phyloP scores from a whole-genome alignment of 495 filamentous ascomycete species.

The Pseudomonodictys pantanalensis region DNA sequence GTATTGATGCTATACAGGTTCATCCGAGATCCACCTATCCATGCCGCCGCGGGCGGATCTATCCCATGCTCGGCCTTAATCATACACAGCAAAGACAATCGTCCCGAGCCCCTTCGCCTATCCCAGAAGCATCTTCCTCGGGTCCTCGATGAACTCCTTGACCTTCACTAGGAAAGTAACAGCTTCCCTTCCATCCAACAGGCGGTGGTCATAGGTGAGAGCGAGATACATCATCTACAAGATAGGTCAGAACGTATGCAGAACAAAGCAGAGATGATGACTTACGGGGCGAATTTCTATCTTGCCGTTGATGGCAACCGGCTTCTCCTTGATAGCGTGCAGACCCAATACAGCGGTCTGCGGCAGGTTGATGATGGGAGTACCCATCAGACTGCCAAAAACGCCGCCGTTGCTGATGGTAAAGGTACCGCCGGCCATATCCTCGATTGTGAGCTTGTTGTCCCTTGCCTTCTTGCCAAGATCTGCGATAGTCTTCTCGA shows the following conservation, averaged over 20 bases:
- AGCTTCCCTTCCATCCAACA: constrained; percentile 92
- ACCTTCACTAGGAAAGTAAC: constrained; percentile 97
- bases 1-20: too few species aligned
- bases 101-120: too few species aligned
- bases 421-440: constrained; percentile 98
- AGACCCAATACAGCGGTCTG: constrained; percentile 95
- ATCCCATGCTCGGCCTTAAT: too few species aligned
- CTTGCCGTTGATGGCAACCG: constrained; percentile 86
- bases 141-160: constrained; percentile 98
- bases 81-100: too few species aligned
- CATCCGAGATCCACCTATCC: too few species aligned
- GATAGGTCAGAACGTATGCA: constrained; percentile 55
- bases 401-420: constrained; percentile 93
- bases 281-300: constrained; percentile 82
- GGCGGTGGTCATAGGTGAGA: constrained; percentile 93
- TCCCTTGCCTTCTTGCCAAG: constrained; percentile 97
- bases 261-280: constrained; percentile 3
- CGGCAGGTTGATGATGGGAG: constrained; percentile 97
- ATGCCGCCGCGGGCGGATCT: too few species aligned
- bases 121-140: constrained; percentile 77
- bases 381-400: constrained; percentile 86
- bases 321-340: constrained; percentile 96
- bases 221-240: constrained; percentile 99
- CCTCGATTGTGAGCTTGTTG: constrained; percentile 96
- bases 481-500: constrained; percentile 89